These are phyloP conservation scores for Clausena lansium DNA, from an alignment of 345 rosid genomes.

Conservation along the genomic window DNA sequence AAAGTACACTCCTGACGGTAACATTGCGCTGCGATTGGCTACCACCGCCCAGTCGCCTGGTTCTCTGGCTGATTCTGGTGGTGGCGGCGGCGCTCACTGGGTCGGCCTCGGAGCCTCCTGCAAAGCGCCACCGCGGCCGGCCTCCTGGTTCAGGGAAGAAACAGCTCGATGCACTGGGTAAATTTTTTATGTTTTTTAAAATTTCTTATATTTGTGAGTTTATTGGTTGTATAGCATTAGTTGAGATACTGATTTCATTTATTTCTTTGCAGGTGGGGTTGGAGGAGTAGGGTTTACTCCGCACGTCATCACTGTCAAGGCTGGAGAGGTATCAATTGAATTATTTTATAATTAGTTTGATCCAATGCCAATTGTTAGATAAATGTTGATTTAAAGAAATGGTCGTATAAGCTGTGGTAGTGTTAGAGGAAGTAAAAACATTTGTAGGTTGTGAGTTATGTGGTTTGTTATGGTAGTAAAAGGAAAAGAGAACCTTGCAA, in stretches of 20 bases:
- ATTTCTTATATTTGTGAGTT: not conserved
- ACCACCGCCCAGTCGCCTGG: slow-evolving; percentile 55
- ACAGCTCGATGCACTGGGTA: slow-evolving; percentile 95
- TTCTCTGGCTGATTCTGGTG: slow-evolving; percentile 41
- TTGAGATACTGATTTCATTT: not conserved
- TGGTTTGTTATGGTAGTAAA: no score
- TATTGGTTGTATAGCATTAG: not conserved
- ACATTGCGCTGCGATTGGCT: slow-evolving; percentile 73
- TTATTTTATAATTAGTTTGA: not conserved
- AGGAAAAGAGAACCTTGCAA: no score
- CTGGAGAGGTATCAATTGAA: slow-evolving; percentile 72
- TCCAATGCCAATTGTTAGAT: not conserved
- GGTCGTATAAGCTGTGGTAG: not conserved
- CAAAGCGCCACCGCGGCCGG: slow-evolving; percentile 76
- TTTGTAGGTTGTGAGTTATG: no score
- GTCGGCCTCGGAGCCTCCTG: slow-evolving; percentile 49
- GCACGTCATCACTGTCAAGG: slow-evolving; percentile 77
- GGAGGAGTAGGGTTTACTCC: slow-evolving; percentile 96
- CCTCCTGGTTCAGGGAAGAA: slow-evolving; percentile 93
- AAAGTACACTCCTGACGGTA: slow-evolving; percentile 82
- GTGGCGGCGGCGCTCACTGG: slow-evolving; percentile 35
- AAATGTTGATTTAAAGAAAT: not conserved
- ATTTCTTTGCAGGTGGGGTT: slow-evolving; percentile 60
- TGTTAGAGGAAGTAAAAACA: not conserved
- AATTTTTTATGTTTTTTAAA: no score